Percentiles rank a stretch among this genome's conserved stretches.
phyloP scores from a whole-genome alignment of 352 stramenopile species.

The Phytopythium litorale region DNA sequence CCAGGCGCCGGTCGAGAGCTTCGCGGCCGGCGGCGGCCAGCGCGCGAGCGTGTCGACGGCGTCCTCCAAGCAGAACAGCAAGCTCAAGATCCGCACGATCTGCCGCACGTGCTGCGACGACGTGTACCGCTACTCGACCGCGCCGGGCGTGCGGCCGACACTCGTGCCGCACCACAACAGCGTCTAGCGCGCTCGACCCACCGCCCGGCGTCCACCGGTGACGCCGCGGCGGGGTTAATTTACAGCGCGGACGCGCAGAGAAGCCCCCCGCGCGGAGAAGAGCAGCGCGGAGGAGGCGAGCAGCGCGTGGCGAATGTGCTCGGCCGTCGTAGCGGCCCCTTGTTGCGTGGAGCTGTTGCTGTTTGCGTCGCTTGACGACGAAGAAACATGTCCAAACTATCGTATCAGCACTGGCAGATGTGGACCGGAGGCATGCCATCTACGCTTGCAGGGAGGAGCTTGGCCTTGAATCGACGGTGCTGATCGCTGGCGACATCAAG shows the following conservation, averaged over 20 bases:
- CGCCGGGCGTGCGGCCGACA: constrained; percentile 22
- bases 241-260: background rate
- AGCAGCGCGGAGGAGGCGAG: background rate
- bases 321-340: background rate
- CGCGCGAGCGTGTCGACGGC: constrained; percentile 21
- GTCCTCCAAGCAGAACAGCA: constrained; percentile 19
- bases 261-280: background rate
- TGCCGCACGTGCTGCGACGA: constrained; percentile 47
- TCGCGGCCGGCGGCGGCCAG: constrained; percentile 14
- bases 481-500: background rate
- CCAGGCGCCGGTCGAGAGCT: constrained; percentile 39
- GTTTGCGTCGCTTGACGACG: too few relatives aligned
- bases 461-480: background rate
- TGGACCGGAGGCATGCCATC: too few relatives aligned
- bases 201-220: background rate
- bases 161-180: constrained; percentile 9
- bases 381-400: too few relatives aligned
- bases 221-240: background rate
- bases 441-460: too few relatives aligned
- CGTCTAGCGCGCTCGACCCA: background rate
- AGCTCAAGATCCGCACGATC: constrained; percentile 46
- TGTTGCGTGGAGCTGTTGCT: too few relatives aligned
- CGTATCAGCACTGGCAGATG: too few relatives aligned
- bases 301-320: background rate
- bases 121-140: constrained; percentile 41